A percentile compares a stretch with the other conserved stretches of the same genome.
phyloP scores from a whole-genome alignment of 148 eudicot species.

The Arbutus unedo region DNA sequence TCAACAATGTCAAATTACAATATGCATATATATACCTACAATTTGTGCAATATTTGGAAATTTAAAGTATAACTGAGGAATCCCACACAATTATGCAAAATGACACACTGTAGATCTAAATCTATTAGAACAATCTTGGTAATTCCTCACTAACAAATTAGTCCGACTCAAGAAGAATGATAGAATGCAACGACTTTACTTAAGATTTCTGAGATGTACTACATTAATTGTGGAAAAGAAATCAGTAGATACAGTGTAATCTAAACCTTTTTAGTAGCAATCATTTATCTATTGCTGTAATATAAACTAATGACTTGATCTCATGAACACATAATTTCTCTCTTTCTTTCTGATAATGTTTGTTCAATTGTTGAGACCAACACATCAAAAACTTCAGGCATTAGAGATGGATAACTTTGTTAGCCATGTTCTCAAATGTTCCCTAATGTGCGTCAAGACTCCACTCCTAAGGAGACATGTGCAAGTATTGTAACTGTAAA shows the following conservation, averaged over 20 bases:
- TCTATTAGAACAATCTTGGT: background rate
- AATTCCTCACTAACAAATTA: background rate
- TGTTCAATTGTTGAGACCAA: too few species aligned
- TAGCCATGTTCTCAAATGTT: too few species aligned
- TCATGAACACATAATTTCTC: background rate
- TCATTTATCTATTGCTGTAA: background rate
- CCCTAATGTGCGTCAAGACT: too few species aligned
- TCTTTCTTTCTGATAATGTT: background rate
- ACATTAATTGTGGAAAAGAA: background rate
- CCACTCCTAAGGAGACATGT: too few species aligned
- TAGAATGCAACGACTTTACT: background rate
- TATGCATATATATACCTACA: background rate
- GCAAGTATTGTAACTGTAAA: too few species aligned
- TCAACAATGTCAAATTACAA: constrained; percentile 5
- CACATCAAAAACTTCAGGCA: too few species aligned
- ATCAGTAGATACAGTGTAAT: background rate
- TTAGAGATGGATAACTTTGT: too few species aligned
- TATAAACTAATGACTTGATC: background rate
- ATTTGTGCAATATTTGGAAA: background rate
- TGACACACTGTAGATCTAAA: background rate
- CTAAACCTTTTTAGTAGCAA: background rate
- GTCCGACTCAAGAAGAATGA: background rate
- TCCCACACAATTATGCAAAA: background rate
- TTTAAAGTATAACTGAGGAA: background rate
- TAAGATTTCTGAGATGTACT: background rate